These are phyloP conservation scores for Litsea cubeba DNA, from an alignment of 164 flowering plant genomes.

Conservation along the genomic window DNA sequence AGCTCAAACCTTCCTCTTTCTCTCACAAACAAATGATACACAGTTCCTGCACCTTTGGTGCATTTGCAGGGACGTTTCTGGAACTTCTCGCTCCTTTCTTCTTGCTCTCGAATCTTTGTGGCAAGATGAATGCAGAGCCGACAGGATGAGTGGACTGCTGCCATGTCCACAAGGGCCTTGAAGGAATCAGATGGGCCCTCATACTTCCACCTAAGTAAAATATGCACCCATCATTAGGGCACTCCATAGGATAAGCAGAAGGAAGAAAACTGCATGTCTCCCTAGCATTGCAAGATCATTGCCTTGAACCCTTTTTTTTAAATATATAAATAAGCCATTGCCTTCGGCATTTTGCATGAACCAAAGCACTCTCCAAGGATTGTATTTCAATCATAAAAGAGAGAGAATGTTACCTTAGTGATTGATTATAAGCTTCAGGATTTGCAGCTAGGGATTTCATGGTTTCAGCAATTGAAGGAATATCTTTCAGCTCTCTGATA, in stretches of 20 bases:
- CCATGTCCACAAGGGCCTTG: slow-evolving; percentile 98
- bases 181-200: slow-evolving; percentile 97
- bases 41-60: slow-evolving; percentile 54
- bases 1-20: slow-evolving; percentile 91
- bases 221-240: not conserved
- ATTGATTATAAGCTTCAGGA: slow-evolving; percentile 58
- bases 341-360: not conserved
- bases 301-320: not conserved
- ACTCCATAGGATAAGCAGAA: not conserved
- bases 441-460: slow-evolving; percentile 56
- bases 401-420: slow-evolving; percentile 46
- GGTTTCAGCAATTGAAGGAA: slow-evolving; percentile 25
- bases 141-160: slow-evolving; percentile 97
- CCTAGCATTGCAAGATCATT: not conserved
- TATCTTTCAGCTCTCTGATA: slow-evolving; percentile 61
- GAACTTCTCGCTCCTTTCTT: slow-evolving; percentile 47
- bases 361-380: not conserved
- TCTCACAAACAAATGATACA: slow-evolving; percentile 78
- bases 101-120: slow-evolving; percentile 55
- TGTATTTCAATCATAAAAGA: not conserved
- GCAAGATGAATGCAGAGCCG: slow-evolving; percentile 92
- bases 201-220: slow-evolving; percentile 72
- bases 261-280: not conserved
- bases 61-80: slow-evolving; percentile 91
- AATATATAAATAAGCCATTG: too few species aligned